phyloP scores from a whole-genome alignment of 768 basidiomycete genomes.

The Crassisporium funariophilum region DNA sequence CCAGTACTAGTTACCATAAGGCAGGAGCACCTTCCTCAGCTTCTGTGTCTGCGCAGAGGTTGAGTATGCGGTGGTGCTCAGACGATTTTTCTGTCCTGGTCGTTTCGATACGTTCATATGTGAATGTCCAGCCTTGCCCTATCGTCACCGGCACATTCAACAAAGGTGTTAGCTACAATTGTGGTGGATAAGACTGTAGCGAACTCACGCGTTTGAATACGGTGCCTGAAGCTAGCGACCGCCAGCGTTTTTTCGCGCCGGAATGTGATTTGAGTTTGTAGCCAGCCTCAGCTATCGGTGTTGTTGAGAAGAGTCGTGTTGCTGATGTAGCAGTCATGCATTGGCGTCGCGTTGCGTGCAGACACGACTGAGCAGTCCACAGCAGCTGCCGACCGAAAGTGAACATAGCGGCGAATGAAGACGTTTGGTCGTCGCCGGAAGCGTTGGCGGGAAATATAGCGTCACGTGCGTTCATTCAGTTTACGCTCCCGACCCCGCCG shows the following conservation, averaged over 20 bases:
- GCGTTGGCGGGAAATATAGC: background rate
- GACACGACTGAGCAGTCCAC: constrained; percentile 25
- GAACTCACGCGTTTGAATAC: constrained; percentile 73
- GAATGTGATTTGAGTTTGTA: constrained; percentile 83
- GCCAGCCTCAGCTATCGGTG: constrained; percentile 52
- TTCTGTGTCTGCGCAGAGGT: constrained; percentile 62
- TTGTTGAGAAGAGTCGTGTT: constrained; percentile 60
- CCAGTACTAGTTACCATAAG: constrained; percentile 50
- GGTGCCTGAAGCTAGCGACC: constrained; percentile 61
- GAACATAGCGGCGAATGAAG: constrained; percentile 22
- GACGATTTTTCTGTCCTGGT: constrained; percentile 63
- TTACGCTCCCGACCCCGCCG: too few relatives aligned
- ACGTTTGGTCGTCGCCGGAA: background rate
- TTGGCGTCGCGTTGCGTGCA: constrained; percentile 13
- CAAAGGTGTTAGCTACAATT: too few relatives aligned
- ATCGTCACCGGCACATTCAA: too few relatives aligned
- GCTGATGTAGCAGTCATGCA: constrained; percentile 17
- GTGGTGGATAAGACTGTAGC: background rate
- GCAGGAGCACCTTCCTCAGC: constrained; percentile 67
- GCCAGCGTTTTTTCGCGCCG: constrained; percentile 82
- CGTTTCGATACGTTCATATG: constrained; percentile 75
- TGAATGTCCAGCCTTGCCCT: constrained; percentile 73
- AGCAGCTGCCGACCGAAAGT: constrained; percentile 25
- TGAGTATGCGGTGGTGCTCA: constrained; percentile 69
- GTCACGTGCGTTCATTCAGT: constrained; percentile 12